Evolutionary conservation across 2,329 filamentous ascomycete genomes (phyloP).

Genomic region (Colletotrichum falcatum): DNA sequence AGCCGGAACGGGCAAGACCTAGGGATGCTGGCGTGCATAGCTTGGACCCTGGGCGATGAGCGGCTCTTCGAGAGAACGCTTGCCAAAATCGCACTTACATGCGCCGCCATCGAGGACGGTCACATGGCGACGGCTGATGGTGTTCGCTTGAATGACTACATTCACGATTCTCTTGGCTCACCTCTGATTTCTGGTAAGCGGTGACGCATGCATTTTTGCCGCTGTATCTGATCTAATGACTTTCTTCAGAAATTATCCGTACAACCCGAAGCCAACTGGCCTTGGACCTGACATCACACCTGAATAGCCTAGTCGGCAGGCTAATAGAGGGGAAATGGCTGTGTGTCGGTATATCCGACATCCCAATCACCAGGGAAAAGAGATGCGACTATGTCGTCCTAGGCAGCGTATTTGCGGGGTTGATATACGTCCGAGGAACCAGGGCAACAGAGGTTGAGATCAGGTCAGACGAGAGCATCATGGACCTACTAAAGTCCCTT

Average conservation of each 20-base stretch:
- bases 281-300: constrained; percentile 22
- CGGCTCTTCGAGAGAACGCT: constrained; percentile 13
- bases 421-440: constrained; percentile 30
- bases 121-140: constrained; percentile 22
- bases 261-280: constrained; percentile 16
- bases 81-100: constrained; percentile 12
- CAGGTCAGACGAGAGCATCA: constrained; percentile 28
- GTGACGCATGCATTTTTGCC: no score
- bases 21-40: constrained; percentile 20
- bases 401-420: constrained; percentile 26
- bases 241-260: constrained; percentile 23
- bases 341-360: constrained; percentile 30
- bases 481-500: constrained; percentile 30
- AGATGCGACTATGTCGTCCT: constrained; percentile 37
- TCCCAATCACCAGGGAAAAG: constrained; percentile 32
- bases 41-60: constrained; percentile 33
- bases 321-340: constrained; percentile 34
- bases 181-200: constrained; percentile 26
- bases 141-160: constrained; percentile 14
- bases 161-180: constrained; percentile 27
- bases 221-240: neutral
- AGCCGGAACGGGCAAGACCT: constrained; percentile 10
- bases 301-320: constrained; percentile 18
- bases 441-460: constrained; percentile 22
- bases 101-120: neutral